These are phyloP conservation scores for Moesziomyces sp. DNA, from an alignment of 1,284 basidiomycete species.

Conservation along the genomic window DNA sequence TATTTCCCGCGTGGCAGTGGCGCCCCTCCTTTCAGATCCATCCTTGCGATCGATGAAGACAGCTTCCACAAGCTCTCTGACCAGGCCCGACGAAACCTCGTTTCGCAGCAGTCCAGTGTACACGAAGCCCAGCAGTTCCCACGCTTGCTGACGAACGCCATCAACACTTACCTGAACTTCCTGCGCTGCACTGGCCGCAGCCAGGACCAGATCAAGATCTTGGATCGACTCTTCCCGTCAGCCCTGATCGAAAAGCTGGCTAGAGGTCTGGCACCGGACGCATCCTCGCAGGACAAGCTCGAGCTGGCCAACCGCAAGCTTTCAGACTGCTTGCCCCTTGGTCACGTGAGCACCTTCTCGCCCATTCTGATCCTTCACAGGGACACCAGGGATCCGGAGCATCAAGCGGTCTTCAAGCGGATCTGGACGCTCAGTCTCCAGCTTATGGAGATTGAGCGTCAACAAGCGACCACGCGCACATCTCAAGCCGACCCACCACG, in stretches of 20 bases:
- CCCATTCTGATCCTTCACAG: background rate
- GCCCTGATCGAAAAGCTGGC: slow-evolving; percentile 17
- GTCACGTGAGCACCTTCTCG: slow-evolving; percentile 19
- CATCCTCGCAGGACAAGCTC: slow-evolving; percentile 39
- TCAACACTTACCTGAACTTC: slow-evolving; percentile 21
- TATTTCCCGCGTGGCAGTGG: slow-evolving; percentile 15
- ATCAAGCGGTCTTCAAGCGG: slow-evolving; percentile 4
- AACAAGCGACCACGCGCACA: background rate
- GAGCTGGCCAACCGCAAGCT: slow-evolving; percentile 28
- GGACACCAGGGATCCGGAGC: slow-evolving; percentile 1
- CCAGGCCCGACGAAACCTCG: slow-evolving; percentile 31
- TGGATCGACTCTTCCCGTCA: slow-evolving; percentile 26
- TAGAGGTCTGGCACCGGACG: slow-evolving; percentile 11
- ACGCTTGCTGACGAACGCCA: slow-evolving; percentile 17
- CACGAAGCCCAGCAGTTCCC: slow-evolving; percentile 27
- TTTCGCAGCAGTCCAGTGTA: slow-evolving; percentile 40
- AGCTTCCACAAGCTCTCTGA: slow-evolving; percentile 18
- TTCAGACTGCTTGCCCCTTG: slow-evolving; percentile 21
- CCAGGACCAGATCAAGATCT: slow-evolving; percentile 24
- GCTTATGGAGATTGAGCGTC: slow-evolving; percentile 23
- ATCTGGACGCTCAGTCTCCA: slow-evolving; percentile 14
- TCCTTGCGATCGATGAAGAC: slow-evolving; percentile 3
- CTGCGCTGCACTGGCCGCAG: background rate
- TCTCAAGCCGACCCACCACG: background rate
- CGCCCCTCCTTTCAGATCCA: slow-evolving; percentile 3